Percentiles rank a stretch among this genome's conserved stretches.
Conservation (phyloP, 2,329 filamentous ascomycete genomes). For the Cercospora zeina region DNA sequence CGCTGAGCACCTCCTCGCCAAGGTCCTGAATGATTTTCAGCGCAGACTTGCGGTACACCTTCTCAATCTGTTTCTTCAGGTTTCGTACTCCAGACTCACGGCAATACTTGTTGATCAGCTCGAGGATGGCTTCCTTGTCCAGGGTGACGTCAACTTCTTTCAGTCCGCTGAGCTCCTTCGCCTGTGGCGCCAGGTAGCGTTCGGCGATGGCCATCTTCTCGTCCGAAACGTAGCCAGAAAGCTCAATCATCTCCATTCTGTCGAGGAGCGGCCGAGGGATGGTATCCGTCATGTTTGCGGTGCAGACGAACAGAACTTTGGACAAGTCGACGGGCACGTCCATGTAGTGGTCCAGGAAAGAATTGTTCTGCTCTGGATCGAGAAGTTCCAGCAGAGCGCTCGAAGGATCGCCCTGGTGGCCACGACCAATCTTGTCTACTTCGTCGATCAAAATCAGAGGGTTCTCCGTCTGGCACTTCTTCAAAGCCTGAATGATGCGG, state of each 20-base stretch:
- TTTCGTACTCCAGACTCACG: conserved; percentile 96
- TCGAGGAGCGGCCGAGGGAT: conserved; percentile 92
- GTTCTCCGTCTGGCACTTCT: conserved; percentile 99
- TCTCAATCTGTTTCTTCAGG: conserved; percentile 98
- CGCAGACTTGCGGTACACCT: conserved; percentile 95
- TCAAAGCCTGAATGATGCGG: conserved; percentile 94
- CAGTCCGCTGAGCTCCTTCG: conserved; percentile 89
- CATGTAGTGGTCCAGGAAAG: conserved; percentile 98
- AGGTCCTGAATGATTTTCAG: conserved; percentile 96
- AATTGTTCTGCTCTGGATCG: conserved; percentile 95
- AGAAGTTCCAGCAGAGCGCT: conserved; percentile 90
- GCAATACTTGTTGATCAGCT: conserved; percentile 98
- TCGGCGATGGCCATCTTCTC: conserved; percentile 99
- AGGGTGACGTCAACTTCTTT: conserved; percentile 89
- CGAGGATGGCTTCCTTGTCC: conserved; percentile 82
- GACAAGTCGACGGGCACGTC: conserved; percentile 96
- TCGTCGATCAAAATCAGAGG: conserved; percentile 95
- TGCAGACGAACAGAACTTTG: conserved; percentile 97
- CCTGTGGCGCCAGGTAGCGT: conserved; percentile 84
- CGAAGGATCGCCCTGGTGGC: conserved; percentile 93
- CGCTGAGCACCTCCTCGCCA: conserved; percentile 77
- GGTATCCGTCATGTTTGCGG: conserved; percentile 97
- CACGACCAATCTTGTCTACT: conserved; percentile 95
- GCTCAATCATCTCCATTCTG: conserved; percentile 94
- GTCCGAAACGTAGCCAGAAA: conserved; percentile 94